These are phyloP conservation scores for Teratosphaeriaceae sp. DNA, from an alignment of 2,329 filamentous ascomycete species.

Conservation along the genomic window DNA sequence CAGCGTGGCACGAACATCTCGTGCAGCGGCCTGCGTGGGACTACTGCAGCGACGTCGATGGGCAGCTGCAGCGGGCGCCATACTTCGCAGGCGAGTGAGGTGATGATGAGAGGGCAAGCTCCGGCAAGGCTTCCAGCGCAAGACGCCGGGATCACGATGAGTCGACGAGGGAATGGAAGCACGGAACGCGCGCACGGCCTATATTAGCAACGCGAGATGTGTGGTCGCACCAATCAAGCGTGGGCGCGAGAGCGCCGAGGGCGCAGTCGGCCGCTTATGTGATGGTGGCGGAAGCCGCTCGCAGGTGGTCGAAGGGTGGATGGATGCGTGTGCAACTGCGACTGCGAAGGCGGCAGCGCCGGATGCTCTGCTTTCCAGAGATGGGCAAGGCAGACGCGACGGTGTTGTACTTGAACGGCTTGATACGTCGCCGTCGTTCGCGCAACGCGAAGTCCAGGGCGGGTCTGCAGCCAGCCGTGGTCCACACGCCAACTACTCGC, in stretches of 20 bases:
- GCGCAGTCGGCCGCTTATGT: constrained; percentile 7
- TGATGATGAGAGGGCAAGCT: too few relatives aligned
- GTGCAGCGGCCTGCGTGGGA: not conserved
- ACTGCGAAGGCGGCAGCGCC: not conserved
- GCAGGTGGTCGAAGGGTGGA: constrained; percentile 6
- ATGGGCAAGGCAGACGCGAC: not conserved
- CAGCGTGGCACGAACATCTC: constrained; percentile 3
- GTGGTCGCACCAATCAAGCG: constrained; percentile 4
- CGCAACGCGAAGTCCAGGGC: not conserved
- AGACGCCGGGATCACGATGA: too few relatives aligned
- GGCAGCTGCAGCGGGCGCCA: constrained; percentile 4
- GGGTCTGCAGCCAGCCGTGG: not conserved
- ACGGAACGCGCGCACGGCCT: not conserved
- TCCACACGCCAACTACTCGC: not conserved
- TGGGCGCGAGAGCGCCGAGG: too few relatives aligned
- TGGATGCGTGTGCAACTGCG: too few relatives aligned
- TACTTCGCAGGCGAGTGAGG: too few relatives aligned
- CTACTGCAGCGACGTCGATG: not conserved
- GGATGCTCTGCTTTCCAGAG: not conserved
- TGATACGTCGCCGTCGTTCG: constrained; percentile 3
- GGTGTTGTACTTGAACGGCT: constrained; percentile 1
- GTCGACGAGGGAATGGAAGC: not conserved
- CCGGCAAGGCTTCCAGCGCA: too few relatives aligned
- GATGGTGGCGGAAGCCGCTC: constrained; percentile 4
- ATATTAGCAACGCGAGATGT: not conserved